Percentiles rank a stretch among this genome's conserved stretches.
Evolutionary conservation across 257 asterid genomes (phyloP).

Genomic region (Haberlea rhodopensis): DNA sequence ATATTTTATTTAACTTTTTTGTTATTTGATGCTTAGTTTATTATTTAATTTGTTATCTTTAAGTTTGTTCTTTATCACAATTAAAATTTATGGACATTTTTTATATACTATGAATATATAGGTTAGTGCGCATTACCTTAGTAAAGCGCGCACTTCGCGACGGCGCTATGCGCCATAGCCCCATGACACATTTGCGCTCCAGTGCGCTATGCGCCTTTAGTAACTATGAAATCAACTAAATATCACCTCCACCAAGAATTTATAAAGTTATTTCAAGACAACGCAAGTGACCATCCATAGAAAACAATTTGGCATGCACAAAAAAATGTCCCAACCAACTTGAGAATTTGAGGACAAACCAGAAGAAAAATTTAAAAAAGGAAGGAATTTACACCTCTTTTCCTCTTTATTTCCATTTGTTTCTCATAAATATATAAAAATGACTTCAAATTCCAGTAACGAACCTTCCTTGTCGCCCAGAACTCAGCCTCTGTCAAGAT

Average conservation of each 20-base stretch:
- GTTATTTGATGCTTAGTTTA: too few species aligned
- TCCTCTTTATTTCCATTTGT: conserved; percentile 12
- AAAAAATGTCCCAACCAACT: conserved; percentile 1
- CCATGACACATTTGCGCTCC: too few species aligned
- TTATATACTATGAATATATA: too few species aligned
- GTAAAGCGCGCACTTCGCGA: too few species aligned
- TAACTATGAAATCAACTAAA: too few species aligned
- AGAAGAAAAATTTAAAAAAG: neutral
- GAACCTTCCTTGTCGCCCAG: conserved; percentile 97
- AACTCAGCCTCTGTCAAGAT: conserved; percentile 87
- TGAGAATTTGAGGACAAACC: conserved; percentile 2
- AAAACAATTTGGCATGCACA: conserved; percentile 15
- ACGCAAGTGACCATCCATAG: conserved; percentile 1
- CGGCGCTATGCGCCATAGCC: too few species aligned
- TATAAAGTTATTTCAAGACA: conserved; percentile 21
- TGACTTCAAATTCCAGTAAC: conserved; percentile 32
- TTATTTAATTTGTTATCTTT: too few species aligned
- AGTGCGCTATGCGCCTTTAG: too few species aligned
- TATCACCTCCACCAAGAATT: conserved; percentile 5
- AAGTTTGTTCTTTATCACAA: too few species aligned
- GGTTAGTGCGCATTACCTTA: too few species aligned
- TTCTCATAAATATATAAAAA: neutral
- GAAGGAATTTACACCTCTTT: neutral
- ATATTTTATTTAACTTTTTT: too few species aligned
- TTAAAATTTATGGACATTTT: too few species aligned